Conservation (phyloP, 768 basidiomycete genomes). For the Neoboletus brunneissimus region DNA sequence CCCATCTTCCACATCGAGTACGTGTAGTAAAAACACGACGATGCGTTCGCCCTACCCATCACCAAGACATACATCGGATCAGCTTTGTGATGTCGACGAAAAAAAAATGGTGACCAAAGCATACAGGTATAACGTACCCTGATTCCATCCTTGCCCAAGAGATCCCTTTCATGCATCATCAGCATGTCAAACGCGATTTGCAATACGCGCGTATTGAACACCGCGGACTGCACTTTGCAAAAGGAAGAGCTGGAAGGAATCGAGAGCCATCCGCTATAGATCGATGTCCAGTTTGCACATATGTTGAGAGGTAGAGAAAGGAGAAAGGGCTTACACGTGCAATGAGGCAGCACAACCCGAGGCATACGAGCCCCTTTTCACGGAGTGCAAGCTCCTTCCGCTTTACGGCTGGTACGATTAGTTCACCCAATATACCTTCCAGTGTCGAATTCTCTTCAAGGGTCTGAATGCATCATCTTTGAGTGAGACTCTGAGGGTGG, state of each 20-base stretch:
- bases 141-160: conserved; percentile 47
- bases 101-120: neutral
- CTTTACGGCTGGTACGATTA: conserved; percentile 89
- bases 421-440: conserved; percentile 66
- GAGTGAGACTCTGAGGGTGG: too few relatives aligned
- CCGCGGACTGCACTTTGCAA: conserved; percentile 56
- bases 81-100: neutral
- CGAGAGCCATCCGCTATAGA: too few relatives aligned
- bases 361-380: conserved; percentile 63
- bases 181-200: conserved; percentile 82
- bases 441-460: conserved; percentile 51
- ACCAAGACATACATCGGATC: neutral
- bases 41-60: conserved; percentile 48
- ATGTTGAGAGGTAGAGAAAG: too few relatives aligned
- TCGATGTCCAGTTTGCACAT: too few relatives aligned
- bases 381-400: conserved; percentile 74
- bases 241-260: too few relatives aligned
- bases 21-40: conserved; percentile 61
- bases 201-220: conserved; percentile 64
- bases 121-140: conserved; percentile 25
- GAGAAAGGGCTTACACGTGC: conserved; percentile 38
- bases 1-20: conserved; percentile 54
- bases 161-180: conserved; percentile 74
- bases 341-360: conserved; percentile 76
- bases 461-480: too few relatives aligned